These are phyloP conservation scores for Batrachochytrium dendrobatidis DNA, from an alignment of 371 early-diverging fungal genomes.

Conservation along the genomic window DNA sequence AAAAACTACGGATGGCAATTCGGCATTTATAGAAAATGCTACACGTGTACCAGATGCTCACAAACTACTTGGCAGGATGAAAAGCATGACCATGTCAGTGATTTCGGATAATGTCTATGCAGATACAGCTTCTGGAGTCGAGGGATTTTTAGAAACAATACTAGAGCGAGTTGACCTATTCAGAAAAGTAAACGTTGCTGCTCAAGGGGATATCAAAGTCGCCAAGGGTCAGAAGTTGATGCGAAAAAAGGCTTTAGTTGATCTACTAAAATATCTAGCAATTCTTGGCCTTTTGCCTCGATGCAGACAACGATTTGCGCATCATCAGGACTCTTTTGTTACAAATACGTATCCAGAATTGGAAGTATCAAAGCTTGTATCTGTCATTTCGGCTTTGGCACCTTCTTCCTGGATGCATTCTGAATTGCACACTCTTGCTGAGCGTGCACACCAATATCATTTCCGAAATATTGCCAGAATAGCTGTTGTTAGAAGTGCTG, in stretches of 20 bases:
- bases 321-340: conserved; percentile 19
- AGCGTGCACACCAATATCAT: conserved; percentile 58
- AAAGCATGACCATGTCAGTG: background rate
- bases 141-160: conserved; percentile 23
- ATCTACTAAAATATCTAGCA: conserved; percentile 73
- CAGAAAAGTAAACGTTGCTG: conserved; percentile 57
- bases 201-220: conserved; percentile 38
- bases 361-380: background rate
- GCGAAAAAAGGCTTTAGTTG: conserved; percentile 80
- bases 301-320: conserved; percentile 12
- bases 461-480: conserved; percentile 63
- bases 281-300: conserved; percentile 72
- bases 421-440: background rate
- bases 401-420: background rate
- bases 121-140: conserved; percentile 14
- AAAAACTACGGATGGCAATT: background rate
- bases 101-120: background rate
- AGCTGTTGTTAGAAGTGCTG: conserved; percentile 53
- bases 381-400: background rate
- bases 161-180: conserved; percentile 45
- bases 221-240: conserved; percentile 69
- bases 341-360: conserved; percentile 16
- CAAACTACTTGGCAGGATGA: conserved; percentile 12
- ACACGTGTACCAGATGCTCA: conserved; percentile 1
- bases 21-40: background rate